Conservation (phyloP, 2,329 filamentous ascomycete genomes). For the Myriosclerotinia scirpicola region DNA sequence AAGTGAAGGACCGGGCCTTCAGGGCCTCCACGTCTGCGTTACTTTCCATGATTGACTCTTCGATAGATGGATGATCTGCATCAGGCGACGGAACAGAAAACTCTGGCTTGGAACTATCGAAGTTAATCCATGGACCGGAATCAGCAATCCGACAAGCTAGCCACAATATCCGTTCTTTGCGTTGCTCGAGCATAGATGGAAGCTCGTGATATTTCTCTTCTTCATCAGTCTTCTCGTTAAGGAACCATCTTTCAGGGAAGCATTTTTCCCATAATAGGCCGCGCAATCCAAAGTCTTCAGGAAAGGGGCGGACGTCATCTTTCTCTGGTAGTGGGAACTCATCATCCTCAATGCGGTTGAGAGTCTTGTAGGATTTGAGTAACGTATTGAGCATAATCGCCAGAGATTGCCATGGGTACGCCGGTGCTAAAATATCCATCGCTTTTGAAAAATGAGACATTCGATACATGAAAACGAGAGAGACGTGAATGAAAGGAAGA, state of each 20-base stretch:
- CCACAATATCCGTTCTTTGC: constrained; percentile 36
- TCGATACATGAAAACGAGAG: constrained; percentile 31
- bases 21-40: constrained; percentile 8
- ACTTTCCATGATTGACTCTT: not conserved
- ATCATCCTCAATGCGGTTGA: constrained; percentile 26
- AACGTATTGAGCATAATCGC: constrained; percentile 30
- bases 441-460: constrained; percentile 28
- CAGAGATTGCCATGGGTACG: constrained; percentile 32
- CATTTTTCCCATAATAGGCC: constrained; percentile 32
- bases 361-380: constrained; percentile 20
- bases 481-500: constrained; percentile 32
- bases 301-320: constrained; percentile 31
- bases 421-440: constrained; percentile 26
- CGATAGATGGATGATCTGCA: too few species aligned
- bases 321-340: constrained; percentile 32
- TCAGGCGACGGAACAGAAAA: constrained; percentile 14
- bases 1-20: constrained; percentile 15
- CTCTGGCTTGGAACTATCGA: constrained; percentile 17
- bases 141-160: constrained; percentile 28
- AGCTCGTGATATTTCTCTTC: constrained; percentile 37
- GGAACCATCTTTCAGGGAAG: constrained; percentile 33
- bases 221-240: constrained; percentile 33
- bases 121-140: constrained; percentile 20
- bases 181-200: constrained; percentile 34
- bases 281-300: constrained; percentile 33